Percentiles rank a stretch among this genome's conserved stretches.
phyloP scores from a whole-genome alignment of 768 basidiomycete genomes.

The Boletus rufocinnamomeus region DNA sequence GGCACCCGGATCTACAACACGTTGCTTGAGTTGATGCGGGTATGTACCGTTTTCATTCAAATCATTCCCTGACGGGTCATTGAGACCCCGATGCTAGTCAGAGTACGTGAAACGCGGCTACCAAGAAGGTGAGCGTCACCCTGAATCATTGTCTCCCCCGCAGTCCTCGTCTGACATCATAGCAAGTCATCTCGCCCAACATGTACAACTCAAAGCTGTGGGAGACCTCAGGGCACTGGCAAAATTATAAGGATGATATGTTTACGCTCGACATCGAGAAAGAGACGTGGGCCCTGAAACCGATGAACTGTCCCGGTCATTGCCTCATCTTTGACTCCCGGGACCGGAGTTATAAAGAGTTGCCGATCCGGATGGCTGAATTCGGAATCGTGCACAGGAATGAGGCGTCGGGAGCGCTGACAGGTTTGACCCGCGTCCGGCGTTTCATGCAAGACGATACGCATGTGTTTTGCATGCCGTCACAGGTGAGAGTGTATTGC shows the following conservation, averaged over 20 bases:
- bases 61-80: conserved; percentile 2
- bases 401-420: conserved; percentile 92
- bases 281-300: conserved; percentile 94
- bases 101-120: conserved; percentile 97
- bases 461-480: conserved; percentile 96
- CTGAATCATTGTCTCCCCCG: not conserved
- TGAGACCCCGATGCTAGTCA: conserved; percentile 43
- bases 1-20: conserved; percentile 97
- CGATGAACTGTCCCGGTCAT: conserved; percentile 99
- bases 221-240: conserved; percentile 98
- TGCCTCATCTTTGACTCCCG: conserved; percentile 94
- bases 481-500: conserved; percentile 55
- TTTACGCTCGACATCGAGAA: conserved; percentile 94
- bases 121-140: conserved; percentile 66
- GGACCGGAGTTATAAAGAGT: conserved; percentile 91
- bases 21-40: conserved; percentile 86
- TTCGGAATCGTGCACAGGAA: conserved; percentile 98
- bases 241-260: conserved; percentile 99
- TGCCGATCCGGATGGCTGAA: conserved; percentile 97
- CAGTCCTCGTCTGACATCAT: conserved; percentile 14
- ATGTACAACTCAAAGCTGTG: conserved; percentile 96
- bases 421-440: conserved; percentile 89
- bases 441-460: conserved; percentile 98
- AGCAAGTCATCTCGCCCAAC: conserved; percentile 91
- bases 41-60: conserved; percentile 41